Evolutionary conservation across 805 yeast species (phyloP).

Genomic region (Hanseniaspora nectarophila): DNA sequence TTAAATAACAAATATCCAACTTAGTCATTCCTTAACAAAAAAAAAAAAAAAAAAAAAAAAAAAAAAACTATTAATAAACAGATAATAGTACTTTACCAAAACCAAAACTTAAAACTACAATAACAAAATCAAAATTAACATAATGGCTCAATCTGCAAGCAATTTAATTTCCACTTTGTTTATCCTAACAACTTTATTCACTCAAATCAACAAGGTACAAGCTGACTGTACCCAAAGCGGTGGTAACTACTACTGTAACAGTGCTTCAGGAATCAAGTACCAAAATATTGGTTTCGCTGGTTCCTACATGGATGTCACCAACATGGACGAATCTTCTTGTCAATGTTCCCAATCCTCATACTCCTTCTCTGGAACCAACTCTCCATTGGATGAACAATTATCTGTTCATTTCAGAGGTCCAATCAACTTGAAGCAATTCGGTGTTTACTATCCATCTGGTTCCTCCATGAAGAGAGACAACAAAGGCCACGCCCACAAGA

Average conservation of each 20-base stretch:
- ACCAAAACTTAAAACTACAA: neutral
- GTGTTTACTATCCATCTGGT: slow-evolving; percentile 69
- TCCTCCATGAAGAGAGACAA: slow-evolving; percentile 36
- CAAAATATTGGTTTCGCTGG: slow-evolving; percentile 74
- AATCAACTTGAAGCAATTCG: slow-evolving; percentile 51
- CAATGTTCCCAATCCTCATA: slow-evolving; percentile 47
- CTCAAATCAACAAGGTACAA: slow-evolving; percentile 21
- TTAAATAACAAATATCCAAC: slow-evolving; percentile 19
- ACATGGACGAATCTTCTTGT: slow-evolving; percentile 63
- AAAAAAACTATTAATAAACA: neutral
- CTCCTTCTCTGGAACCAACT: slow-evolving; percentile 50
- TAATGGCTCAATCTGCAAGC: neutral
- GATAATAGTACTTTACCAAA: neutral
- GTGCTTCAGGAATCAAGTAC: slow-evolving; percentile 56
- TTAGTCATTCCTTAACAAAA: slow-evolving; percentile 22
- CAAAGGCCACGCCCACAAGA: slow-evolving; percentile 26
- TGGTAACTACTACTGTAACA: slow-evolving; percentile 78
- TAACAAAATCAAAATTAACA: neutral
- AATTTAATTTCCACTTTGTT: slow-evolving; percentile 15
- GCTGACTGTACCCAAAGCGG: slow-evolving; percentile 38
- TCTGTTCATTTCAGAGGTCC: slow-evolving; percentile 78
- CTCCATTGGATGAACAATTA: slow-evolving; percentile 58
- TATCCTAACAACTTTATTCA: slow-evolving; percentile 23
- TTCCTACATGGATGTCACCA: slow-evolving; percentile 64
- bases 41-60: neutral